Percentiles rank a stretch among this genome's conserved stretches.
These are phyloP conservation scores for Anastatica hierochuntica DNA, from an alignment of 345 rosid species.

Conservation along the genomic window DNA sequence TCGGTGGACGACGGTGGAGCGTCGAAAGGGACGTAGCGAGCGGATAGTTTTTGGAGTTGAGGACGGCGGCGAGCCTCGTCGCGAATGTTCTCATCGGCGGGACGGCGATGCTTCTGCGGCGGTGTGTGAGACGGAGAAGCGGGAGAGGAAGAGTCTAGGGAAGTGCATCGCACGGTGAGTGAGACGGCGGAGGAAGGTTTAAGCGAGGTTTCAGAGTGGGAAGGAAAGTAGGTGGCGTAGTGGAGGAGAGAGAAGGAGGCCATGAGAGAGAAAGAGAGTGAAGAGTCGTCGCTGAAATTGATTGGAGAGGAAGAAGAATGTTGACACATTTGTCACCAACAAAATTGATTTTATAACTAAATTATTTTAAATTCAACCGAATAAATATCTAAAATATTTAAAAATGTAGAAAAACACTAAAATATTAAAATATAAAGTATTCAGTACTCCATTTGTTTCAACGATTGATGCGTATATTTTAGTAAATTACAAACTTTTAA, in stretches of 20 bases:
- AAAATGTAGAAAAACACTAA: too few species aligned
- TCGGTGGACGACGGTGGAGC: conserved; percentile 43
- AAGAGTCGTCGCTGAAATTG: too few species aligned
- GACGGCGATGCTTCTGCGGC: conserved; percentile 14
- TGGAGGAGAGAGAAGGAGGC: conserved; percentile 21
- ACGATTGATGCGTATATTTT: too few species aligned
- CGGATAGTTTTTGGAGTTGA: conserved; percentile 35
- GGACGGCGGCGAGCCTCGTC: conserved; percentile 61
- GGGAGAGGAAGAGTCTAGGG: background rate
- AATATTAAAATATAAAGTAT: too few species aligned
- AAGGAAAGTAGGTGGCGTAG: conserved; percentile 21
- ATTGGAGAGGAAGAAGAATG: conserved; percentile 5
- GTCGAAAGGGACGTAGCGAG: conserved; percentile 69
- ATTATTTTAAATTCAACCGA: too few species aligned
- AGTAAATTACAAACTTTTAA: too few species aligned
- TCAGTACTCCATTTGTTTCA: too few species aligned
- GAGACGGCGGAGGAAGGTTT: conserved; percentile 11
- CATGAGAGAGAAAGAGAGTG: too few species aligned
- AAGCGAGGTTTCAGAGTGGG: conserved; percentile 18
- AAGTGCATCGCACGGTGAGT: conserved; percentile 14
- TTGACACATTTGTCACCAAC: background rate
- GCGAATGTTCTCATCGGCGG: conserved; percentile 37
- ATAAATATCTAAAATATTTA: too few species aligned
- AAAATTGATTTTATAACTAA: background rate
- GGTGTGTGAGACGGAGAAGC: conserved; percentile 17